Evolutionary conservation across 1,284 basidiomycete species (phyloP), one percentile per base, ranked within the genome.

Genomic region (Austroboletus olivaceoglutinosus): DNA sequence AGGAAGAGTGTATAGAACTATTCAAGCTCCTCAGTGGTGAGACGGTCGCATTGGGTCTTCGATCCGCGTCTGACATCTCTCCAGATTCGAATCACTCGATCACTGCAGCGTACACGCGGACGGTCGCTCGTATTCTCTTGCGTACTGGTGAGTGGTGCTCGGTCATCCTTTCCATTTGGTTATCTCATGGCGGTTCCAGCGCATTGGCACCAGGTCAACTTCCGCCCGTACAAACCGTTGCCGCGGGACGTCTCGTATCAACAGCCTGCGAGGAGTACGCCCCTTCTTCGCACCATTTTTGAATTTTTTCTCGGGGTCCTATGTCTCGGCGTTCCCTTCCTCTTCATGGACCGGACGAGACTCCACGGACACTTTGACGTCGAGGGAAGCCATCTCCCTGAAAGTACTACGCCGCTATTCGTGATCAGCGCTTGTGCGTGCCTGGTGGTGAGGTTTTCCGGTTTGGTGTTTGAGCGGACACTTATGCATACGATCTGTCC

Each of bases 1-100:
- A 83, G 47, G 81, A 82, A 11, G 88, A 90, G 61, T 89, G 86
- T 58, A 80, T 85, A 46, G 84, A 89, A 55, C 72, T 90, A 40
- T 76, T 82, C 65, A 72, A 68, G 15, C 65, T 89, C n/a, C 71
- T 90, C 38, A 74, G 37, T 75, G 81, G 19, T 80, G 79, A 58
- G 69, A 63, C 45, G 23, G 9, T 23, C 33, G 27, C n/a, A 4
- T 25, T 23, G 31, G 39, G 60, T 63, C 63, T 4, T 40, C 4
- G 40, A 45, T 27, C 10, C 12, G 7, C 45, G 22, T 8, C 41
- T 57, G 13, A 67, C 7, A 23, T 18, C 12, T 21, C 6, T 53
- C 48, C 58, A 71, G 64, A 76, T 52, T 57, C 65, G 8, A 59
- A 51, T 48, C 69, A 70, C 53, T 67, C 62, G 65, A 43, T 71